These are phyloP conservation scores for Aspergillus alliaceus DNA, from an alignment of 2,329 filamentous ascomycete genomes.

Conservation along the genomic window DNA sequence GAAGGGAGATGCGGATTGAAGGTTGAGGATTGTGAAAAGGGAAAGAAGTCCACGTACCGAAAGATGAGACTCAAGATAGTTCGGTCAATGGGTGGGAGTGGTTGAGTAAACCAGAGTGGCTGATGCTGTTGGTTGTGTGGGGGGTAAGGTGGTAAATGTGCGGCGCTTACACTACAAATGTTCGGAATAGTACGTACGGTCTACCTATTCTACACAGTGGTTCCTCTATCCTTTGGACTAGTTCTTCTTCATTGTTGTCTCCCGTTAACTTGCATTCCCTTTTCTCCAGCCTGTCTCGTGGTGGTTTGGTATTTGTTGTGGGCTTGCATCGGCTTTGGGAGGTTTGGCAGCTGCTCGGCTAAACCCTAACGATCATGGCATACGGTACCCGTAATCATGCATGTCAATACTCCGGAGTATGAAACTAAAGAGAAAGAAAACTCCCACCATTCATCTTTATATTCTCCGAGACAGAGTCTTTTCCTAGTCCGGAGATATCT, in stretches of 20 bases:
- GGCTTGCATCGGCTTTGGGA: slow-evolving; percentile 15
- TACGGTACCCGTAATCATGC: background rate
- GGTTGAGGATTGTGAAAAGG: background rate
- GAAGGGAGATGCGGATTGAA: background rate
- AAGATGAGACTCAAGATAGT: background rate
- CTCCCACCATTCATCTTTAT: background rate
- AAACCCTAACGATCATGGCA: slow-evolving; percentile 35
- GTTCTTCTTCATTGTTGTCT: background rate
- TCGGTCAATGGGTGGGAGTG: background rate
- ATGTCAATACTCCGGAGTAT: too few relatives aligned
- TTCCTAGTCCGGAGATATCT: too few relatives aligned
- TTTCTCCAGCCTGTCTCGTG: background rate
- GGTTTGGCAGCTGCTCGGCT: slow-evolving; percentile 36
- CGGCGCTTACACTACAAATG: too few relatives aligned
- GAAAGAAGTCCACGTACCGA: background rate
- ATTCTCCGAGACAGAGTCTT: too few relatives aligned
- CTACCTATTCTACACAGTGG: background rate
- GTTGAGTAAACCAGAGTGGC: background rate
- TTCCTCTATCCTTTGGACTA: background rate
- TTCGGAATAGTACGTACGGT: too few relatives aligned
- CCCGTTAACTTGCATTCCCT: background rate
- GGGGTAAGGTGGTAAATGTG: too few relatives aligned
- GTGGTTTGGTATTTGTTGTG: background rate
- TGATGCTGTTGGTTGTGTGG: slow-evolving; percentile 1
- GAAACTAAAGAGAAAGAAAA: too few relatives aligned